phyloP scores from a whole-genome alignment of 805 yeast species.

The Ogataea allantospora region DNA sequence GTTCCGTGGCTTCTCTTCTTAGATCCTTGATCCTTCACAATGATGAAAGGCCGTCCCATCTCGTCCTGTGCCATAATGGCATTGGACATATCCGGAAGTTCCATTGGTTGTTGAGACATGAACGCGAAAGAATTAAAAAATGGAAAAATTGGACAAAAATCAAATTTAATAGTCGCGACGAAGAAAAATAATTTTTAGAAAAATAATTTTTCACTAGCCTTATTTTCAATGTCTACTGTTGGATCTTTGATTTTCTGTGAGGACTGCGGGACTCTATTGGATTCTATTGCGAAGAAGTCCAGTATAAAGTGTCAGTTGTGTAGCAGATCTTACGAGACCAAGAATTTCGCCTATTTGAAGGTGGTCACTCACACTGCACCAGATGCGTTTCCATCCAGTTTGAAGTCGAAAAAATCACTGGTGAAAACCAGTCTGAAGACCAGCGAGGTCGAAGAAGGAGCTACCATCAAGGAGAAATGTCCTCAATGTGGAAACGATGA shows the following conservation, averaged over 20 bases:
- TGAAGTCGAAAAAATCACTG: slow-evolving; percentile 78
- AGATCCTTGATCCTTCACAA: slow-evolving; percentile 74
- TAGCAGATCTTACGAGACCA: slow-evolving; percentile 38
- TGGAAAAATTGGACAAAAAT: slow-evolving; percentile 8
- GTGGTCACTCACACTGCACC: slow-evolving; percentile 87
- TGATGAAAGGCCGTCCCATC: slow-evolving; percentile 97
- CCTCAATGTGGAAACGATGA: slow-evolving; percentile 98
- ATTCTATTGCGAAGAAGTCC: slow-evolving; percentile 52
- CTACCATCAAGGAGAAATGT: slow-evolving; percentile 94
- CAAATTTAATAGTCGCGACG: slow-evolving; percentile 7
- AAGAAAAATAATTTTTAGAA: slow-evolving; percentile 4
- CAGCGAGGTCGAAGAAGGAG: slow-evolving; percentile 88
- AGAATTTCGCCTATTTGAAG: slow-evolving; percentile 69
- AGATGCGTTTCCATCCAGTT: slow-evolving; percentile 89
- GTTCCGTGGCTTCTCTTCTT: slow-evolving; percentile 64
- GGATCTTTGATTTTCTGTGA: slow-evolving; percentile 94
- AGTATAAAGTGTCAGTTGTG: slow-evolving; percentile 58
- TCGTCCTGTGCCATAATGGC: slow-evolving; percentile 99
- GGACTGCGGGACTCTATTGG: slow-evolving; percentile 88
- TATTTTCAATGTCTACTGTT: slow-evolving; percentile 84
- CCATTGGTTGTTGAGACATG: slow-evolving; percentile 31
- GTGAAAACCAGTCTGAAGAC: slow-evolving; percentile 81
- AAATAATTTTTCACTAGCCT: slow-evolving; percentile 5
- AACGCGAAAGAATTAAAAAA: slow-evolving; percentile 15
- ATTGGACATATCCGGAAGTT: slow-evolving; percentile 90